A percentile compares a stretch with the other conserved stretches of the same genome.
These are phyloP conservation scores for Starmera dryadoides DNA, from an alignment of 805 yeast species.

Conservation along the genomic window DNA sequence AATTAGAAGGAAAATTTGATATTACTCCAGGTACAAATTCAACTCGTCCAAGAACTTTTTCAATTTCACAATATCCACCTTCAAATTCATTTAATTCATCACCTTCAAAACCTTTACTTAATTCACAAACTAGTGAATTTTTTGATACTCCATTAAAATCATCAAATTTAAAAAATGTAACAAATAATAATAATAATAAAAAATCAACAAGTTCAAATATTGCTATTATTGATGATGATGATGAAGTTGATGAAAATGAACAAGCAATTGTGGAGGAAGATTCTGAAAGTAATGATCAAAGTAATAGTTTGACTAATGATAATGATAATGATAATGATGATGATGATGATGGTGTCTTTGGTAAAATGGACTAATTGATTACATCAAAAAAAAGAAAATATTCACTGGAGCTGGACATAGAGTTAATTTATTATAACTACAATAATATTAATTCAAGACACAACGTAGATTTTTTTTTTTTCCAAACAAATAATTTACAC, in stretches of 20 bases:
- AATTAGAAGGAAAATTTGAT: slow-evolving; percentile 1
- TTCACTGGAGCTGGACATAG: neutral
- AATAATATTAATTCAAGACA: no score
- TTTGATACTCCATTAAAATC: slow-evolving; percentile 15
- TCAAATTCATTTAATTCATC: slow-evolving; percentile 11
- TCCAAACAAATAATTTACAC: no score
- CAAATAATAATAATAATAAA: slow-evolving; percentile 7
- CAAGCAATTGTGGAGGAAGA: slow-evolving; percentile 3
- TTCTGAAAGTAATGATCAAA: slow-evolving; percentile 6
- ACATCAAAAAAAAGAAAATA: neutral
- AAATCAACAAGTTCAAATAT: neutral
- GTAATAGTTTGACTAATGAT: slow-evolving; percentile 4
- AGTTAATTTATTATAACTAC: neutral
- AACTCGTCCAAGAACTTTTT: slow-evolving; percentile 24
- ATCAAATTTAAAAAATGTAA: slow-evolving; percentile 1
- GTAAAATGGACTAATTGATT: slow-evolving; percentile 25
- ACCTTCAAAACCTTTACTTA: neutral
- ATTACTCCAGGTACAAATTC: neutral
- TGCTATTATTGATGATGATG: slow-evolving; percentile 29
- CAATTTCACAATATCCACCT: slow-evolving; percentile 37
- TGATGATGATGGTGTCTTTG: slow-evolving; percentile 28
- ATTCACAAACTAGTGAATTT: slow-evolving; percentile 21
- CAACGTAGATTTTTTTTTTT: no score
- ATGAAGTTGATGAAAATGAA: slow-evolving; percentile 8
- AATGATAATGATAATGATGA: slow-evolving; percentile 10